Evolutionary conservation across 169 alveolate species (phyloP), one percentile per base, ranked within the genome.

Genomic region (Cryptosporidium bovis): DNA sequence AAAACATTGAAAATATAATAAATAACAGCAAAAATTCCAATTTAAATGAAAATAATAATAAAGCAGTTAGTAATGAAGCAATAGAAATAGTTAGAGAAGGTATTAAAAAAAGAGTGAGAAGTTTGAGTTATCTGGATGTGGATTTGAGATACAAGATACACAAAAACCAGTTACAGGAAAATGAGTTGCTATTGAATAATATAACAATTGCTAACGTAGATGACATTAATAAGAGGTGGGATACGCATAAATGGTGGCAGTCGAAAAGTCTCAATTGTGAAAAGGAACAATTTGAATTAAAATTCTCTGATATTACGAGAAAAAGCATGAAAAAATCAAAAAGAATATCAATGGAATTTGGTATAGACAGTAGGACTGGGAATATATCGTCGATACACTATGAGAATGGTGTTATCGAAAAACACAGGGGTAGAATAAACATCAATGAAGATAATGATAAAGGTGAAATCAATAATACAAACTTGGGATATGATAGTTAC

Each of bases 161-260:
- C 5, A 69, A 46, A 12, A 33, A 56, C 7, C 40, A 13, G 12
- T 13, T 53, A 7, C 29, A 53, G 20, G 20, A n/a, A 5, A 20
- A 53, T 53, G 64, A 44, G 64, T 46, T 46, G 18, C 5, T 66
- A 24, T 27, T 51, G 4, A 27, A 51, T 53, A 44, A 33, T 51
- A 44, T 31, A 50, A 18, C 51, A 10, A 48, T 48, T 46, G 40
- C 31, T 12, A 13, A 44, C 31, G 3, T 69, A 24, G 48, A 53
- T 53, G 56, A 69, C 15, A 56, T 24, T 18, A 51, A 31, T 20
- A 69, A 46, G 16, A 66, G 67, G 13, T 69, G 83, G 83, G 83
- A 69, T 13, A 51, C 56, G 29, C 40, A 69, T 69, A 51, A 69
- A 13, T 69, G 83, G 83, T 69, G 83, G 83, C 83, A 69, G 16